A percentile compares a stretch with the other conserved stretches of the same genome.
These are phyloP conservation scores for Ogataea henricii DNA, from an alignment of 805 yeast species.

Conservation along the genomic window DNA sequence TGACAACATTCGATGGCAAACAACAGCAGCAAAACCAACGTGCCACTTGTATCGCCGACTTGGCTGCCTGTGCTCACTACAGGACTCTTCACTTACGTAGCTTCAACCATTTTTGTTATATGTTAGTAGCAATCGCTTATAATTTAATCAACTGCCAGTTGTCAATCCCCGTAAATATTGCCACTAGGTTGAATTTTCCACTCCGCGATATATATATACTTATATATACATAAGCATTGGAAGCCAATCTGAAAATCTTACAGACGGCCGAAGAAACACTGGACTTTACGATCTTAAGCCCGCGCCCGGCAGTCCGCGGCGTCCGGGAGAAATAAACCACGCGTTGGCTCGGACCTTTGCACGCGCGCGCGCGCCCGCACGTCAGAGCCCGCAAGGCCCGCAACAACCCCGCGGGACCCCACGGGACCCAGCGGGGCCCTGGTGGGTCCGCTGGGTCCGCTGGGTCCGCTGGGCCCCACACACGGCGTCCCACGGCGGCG, in stretches of 20 bases:
- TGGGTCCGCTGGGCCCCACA: not conserved
- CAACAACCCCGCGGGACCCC: not conserved
- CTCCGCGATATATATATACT: constrained; percentile 5
- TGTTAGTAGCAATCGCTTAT: constrained; percentile 4
- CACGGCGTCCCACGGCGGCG: not conserved
- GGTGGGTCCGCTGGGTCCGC: not conserved
- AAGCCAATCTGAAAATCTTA: no score
- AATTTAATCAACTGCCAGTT: constrained; percentile 1
- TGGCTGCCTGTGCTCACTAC: no score
- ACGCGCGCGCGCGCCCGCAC: not conserved
- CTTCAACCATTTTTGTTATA: constrained; percentile 16
- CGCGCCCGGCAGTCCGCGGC: constrained; percentile 3
- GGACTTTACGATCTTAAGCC: constrained; percentile 9
- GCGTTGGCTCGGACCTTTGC: no score
- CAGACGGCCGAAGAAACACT: not conserved
- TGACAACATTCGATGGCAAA: no score
- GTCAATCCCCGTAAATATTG: constrained; percentile 1
- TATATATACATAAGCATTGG: constrained; percentile 2
- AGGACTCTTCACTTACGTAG: constrained; percentile 17
- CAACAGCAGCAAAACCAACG: not conserved
- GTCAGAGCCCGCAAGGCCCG: not conserved
- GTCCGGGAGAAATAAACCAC: constrained; percentile 1
- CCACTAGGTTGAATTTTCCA: not conserved
- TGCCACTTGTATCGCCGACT: not conserved
- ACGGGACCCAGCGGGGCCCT: no score